Conservation (phyloP, 2,329 filamentous ascomycete species). For the Cladophialophora chaetospira region DNA sequence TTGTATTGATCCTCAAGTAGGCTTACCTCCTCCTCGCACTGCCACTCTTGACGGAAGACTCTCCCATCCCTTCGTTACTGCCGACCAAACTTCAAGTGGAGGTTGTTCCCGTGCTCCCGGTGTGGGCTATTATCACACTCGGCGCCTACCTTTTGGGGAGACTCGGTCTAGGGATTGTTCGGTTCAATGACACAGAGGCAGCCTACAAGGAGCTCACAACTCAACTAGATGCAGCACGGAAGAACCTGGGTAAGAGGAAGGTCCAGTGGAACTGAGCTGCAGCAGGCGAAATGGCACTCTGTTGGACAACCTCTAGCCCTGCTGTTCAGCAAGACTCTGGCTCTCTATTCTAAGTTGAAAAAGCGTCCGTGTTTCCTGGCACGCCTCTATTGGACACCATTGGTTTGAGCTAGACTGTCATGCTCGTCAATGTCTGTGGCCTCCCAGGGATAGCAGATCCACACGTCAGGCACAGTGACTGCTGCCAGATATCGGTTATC, state of each 20-base stretch:
- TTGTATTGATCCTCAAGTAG: slow-evolving; percentile 15
- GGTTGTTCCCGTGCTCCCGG: slow-evolving; percentile 85
- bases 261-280: slow-evolving; percentile 45
- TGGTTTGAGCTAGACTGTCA: slow-evolving; percentile 66
- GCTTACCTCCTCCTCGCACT: slow-evolving; percentile 33
- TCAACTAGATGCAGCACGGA: slow-evolving; percentile 63
- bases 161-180: slow-evolving; percentile 88
- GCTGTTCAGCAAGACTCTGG: not conserved
- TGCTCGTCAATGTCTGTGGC: slow-evolving; percentile 92
- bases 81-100: slow-evolving; percentile 46
- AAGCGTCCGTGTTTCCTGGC: not conserved
- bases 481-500: slow-evolving; percentile 78
- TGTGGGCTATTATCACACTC: slow-evolving; percentile 89
- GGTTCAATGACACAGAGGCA: slow-evolving; percentile 92
- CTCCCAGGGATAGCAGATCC: slow-evolving; percentile 99
- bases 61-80: slow-evolving; percentile 33
- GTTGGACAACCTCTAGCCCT: not conserved
- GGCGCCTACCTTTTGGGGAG: slow-evolving; percentile 90
- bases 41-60: slow-evolving; percentile 31
- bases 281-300: not conserved
- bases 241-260: slow-evolving; percentile 45
- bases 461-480: slow-evolving; percentile 85
- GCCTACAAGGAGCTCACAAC: slow-evolving; percentile 87
- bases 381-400: slow-evolving; percentile 31
- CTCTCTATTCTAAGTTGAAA: slow-evolving; percentile 7